Base-by-base conservation (phyloP, 2,329 filamentous ascomycete species). In the Fusarium illudens region DNA sequence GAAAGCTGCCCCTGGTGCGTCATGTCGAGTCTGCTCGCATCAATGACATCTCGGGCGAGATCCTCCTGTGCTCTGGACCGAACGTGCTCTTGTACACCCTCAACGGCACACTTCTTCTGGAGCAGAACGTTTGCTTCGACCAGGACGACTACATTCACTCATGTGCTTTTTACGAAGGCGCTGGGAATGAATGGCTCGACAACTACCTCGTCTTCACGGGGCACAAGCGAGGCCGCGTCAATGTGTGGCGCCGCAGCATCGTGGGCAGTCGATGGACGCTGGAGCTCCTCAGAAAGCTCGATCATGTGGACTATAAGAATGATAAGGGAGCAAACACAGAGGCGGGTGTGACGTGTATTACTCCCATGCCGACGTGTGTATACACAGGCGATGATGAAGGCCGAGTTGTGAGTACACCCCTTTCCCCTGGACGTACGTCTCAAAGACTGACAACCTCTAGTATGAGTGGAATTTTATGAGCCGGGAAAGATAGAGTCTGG, bases 321-420 rank as follows among this genome's bases (percentile, higher is more conserved):
- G 90, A 84, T 82, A 87, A 76, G 79, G 88, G 74, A 71, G 80
- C 77, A 6, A 88, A 88, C 67, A 82, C 83, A 0, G 85, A 87
- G 46, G 90, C 91, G 3, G 90, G 90, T 0, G 94, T 98, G 64
- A 97, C 92, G 34, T 96, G 92, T 75, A 92, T 99, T 54, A 84
- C 92, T 59, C 92, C 95, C 3, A 92, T 94, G 86, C 89, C 92
- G 55, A 90, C 91, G 66, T 86, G 90, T 65, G 89, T 98, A 10
- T 98, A 97, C 79, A 97, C 94, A 0, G 96, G 95, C 4, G 96
- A 98, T 81, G 96, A 98, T 68, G 91, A 94, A 67, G 96, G 96
- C 29, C 86, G 90, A 83, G 95, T 99, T 79, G 92, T 96, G 67
- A 77, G 80, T 78, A 9, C 19, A 5, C 4, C n/a, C n/a, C 7